Evolutionary conservation across 148 eudicot genomes (phyloP), one percentile per base, ranked within the genome.

Genomic region (Persicaria maculosa): DNA sequence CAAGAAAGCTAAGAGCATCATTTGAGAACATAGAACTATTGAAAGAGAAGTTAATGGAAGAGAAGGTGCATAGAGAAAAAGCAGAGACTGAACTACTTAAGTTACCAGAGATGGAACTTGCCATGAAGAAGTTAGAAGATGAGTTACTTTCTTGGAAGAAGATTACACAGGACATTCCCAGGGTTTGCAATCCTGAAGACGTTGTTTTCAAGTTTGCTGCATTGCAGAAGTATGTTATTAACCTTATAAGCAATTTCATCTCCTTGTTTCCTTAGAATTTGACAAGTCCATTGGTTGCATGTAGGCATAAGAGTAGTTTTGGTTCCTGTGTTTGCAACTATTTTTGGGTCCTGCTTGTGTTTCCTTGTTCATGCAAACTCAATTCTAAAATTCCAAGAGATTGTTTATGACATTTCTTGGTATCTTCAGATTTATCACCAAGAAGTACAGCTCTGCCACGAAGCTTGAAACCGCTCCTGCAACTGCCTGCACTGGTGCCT

Each of bases 21-120:
- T 88, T 86, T 81, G 94, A 92, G 77, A 82, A 92, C 68, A 75
- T 88, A 7, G 90, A 89, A 80, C 74, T 96, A 71, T 50, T 96
- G 81, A 90, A 91, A 84, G 99, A 92, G 81, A 92, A 92, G 80
- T 78, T 89, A 57, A 47, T 81, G 40, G 97, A 96, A 84, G 99
- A 96, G 79, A 90, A 84, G 79, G 72, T 84, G 19, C 86, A 86
- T 70, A 89, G 88, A 79, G 97, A 92, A 81, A 89, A 87, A 82
- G 91, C 86, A 53, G 97, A 92, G 78, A 55, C 75, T 48, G 97
- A 95, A 79, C 76, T 89, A 79, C 81, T 79, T 47, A 90, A 88
- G 77, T 78, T 88, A 76, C 86, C 86, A 73, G 92, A 88, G 72
- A 67, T 82, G 58, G 88, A 96, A 86, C 74, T 83, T 64, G 82